Base-by-base conservation (phyloP, 177 flowering plant genomes). In the Telopea speciosissima region DNA sequence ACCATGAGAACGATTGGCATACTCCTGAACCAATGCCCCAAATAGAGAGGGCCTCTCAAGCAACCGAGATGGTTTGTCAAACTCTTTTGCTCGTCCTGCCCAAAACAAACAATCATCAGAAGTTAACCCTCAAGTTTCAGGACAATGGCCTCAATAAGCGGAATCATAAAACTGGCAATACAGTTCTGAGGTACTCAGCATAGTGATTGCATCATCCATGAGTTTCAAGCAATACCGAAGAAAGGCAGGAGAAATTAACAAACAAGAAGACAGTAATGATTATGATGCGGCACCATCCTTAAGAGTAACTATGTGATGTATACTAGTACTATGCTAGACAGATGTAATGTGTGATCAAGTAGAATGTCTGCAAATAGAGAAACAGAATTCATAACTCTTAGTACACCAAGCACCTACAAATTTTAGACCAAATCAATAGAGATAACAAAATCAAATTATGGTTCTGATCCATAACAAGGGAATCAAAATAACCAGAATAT, bases 21-120 rank as follows among this genome's bases (percentile, higher is more conserved):
- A 95, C 77, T 95, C 99, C 74, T 93, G 94, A 61, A 95, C 99
- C 80, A 91, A 73, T 68, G 98, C 92, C 3, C 81, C 93, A 71
- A 95, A 95, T 3, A 93, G 83, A 1, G 99, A 86, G 9, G 68
- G 92, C 77, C 96, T 84, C 75, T 93, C 93, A 0, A 95, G 86
- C 81, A 95, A 83, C 13, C 73, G 73, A 5, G 95, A 79, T 0
- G 98, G 99, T 16, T 59, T 79, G 70, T 95, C 99, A 49, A 88
- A 95, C 71, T 95, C 99, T 74, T 76, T 86, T 8, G 94, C 96
- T 64, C 62, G 63, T 42, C 99, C 99, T 95, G 87, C 71, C n/a
- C 61, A 58, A 19, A 16, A 7, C 22, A 58, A 58, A 58, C 23
- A 58, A 19, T 5, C 19, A 21, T 12, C 33, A 36, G 40, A 36